Percentiles rank a stretch among this genome's conserved stretches.
These are phyloP conservation scores for Silene vulgaris DNA, from an alignment of 179 eudicot genomes.

Conservation along the genomic window DNA sequence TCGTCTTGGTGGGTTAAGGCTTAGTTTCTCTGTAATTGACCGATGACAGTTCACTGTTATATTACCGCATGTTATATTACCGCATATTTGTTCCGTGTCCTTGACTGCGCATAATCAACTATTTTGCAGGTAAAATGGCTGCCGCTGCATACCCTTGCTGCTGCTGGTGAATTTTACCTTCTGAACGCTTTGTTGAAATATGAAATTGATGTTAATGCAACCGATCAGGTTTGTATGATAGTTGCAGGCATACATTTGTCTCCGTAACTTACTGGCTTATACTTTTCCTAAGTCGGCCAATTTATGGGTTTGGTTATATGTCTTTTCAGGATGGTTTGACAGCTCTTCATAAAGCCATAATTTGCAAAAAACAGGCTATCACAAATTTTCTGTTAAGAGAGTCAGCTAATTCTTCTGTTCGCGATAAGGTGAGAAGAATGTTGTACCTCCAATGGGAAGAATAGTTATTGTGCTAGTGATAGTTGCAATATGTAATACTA, in stretches of 20 bases:
- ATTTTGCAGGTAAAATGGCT: constrained; percentile 74
- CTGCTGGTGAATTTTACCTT: constrained; percentile 87
- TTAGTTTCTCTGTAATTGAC: not conserved
- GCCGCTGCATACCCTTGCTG: constrained; percentile 78
- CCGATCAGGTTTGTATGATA: constrained; percentile 53
- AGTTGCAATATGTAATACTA: not conserved
- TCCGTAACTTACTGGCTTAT: not conserved
- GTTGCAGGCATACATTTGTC: not conserved
- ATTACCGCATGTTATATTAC: not conserved
- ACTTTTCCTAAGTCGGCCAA: not conserved
- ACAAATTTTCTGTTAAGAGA: constrained; percentile 69
- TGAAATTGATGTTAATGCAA: constrained; percentile 57
- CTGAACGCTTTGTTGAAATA: constrained; percentile 54
- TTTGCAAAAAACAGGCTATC: constrained; percentile 80
- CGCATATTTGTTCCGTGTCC: not conserved
- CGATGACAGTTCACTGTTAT: not conserved
- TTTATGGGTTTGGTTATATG: not conserved
- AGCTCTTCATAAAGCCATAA: constrained; percentile 83
- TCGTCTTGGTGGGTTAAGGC: not conserved
- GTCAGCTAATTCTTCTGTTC: constrained; percentile 76
- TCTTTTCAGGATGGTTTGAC: constrained; percentile 72
- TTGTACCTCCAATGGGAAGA: not conserved
- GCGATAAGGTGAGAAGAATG: constrained; percentile 57
- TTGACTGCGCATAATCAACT: not conserved
- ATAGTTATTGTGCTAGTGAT: constrained; percentile 8